Conservation (phyloP, 1,139 yeast species). For the Blastobotrys arbuscula region DNA sequence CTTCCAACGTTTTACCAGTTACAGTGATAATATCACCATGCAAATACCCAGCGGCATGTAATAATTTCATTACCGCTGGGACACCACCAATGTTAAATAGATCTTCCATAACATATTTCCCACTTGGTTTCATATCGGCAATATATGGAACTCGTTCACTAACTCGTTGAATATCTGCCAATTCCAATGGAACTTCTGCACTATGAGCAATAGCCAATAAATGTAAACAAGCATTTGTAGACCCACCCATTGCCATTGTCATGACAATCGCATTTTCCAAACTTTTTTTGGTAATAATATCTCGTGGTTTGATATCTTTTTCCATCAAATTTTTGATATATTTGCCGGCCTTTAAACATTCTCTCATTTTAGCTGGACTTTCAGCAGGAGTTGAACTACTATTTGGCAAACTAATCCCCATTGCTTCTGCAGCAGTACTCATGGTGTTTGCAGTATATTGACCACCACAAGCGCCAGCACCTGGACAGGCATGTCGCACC, state of each 20-base stretch:
- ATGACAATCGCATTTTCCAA: conserved; percentile 87
- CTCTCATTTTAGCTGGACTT: conserved; percentile 62
- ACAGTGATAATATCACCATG: conserved; percentile 72
- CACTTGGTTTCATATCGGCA: conserved; percentile 90
- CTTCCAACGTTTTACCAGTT: conserved; percentile 81
- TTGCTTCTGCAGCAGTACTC: conserved; percentile 90
- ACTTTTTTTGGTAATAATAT: conserved; percentile 75
- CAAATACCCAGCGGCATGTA: conserved; percentile 68
- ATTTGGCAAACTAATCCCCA: conserved; percentile 81
- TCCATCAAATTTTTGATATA: conserved; percentile 68
- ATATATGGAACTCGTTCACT: conserved; percentile 78
- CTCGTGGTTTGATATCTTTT: conserved; percentile 70
- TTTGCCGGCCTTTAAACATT: conserved; percentile 71
- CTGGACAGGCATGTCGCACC: conserved; percentile 82
- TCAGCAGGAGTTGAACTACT: conserved; percentile 83
- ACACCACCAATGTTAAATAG: conserved; percentile 78
- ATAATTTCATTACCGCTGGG: conserved; percentile 81
- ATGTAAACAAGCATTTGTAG: conserved; percentile 86
- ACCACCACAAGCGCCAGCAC: conserved; percentile 96
- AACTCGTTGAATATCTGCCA: conserved; percentile 83
- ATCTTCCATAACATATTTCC: conserved; percentile 92
- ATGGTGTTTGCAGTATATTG: conserved; percentile 93
- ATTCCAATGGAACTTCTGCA: conserved; percentile 69
- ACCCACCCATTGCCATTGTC: conserved; percentile 87
- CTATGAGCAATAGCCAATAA: conserved; percentile 82